phyloP scores from a whole-genome alignment of 129 eudicot species.

The sunflower (Helianthus annuus) region HanXRQr2.0-SUNRISE NC_035446.2:56692679-56693178 shows the following conservation, averaged over 20 bases:
- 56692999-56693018: conserved; percentile 98
- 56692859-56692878: conserved; percentile 93
- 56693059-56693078: conserved; percentile 95
- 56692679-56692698: too few relatives aligned
- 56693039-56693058: conserved; percentile 97
- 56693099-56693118: conserved; percentile 95
- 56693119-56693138: too few relatives aligned
- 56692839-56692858: conserved; percentile 75
- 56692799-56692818: conserved; percentile 96
- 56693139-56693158: too few relatives aligned
- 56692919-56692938: conserved; percentile 99
- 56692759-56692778: conserved; percentile 65
- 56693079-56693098: conserved; percentile 96
- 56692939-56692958: conserved; percentile 95
- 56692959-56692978: conserved; percentile 89
- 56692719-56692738: conserved; percentile 99
- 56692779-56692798: conserved; percentile 60
- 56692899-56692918: conserved; percentile 97
- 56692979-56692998: conserved; percentile 97
- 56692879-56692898: conserved; percentile 96
- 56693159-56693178: too few relatives aligned
- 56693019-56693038: conserved; percentile 91
- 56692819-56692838: conserved; percentile 87
- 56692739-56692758: conserved; percentile 93
- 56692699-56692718: too few relatives aligned